Evolutionary conservation across 2,329 filamentous ascomycete genomes (phyloP), one percentile per base, ranked within the genome.

Genomic region (Diaporthe longicolla): DNA sequence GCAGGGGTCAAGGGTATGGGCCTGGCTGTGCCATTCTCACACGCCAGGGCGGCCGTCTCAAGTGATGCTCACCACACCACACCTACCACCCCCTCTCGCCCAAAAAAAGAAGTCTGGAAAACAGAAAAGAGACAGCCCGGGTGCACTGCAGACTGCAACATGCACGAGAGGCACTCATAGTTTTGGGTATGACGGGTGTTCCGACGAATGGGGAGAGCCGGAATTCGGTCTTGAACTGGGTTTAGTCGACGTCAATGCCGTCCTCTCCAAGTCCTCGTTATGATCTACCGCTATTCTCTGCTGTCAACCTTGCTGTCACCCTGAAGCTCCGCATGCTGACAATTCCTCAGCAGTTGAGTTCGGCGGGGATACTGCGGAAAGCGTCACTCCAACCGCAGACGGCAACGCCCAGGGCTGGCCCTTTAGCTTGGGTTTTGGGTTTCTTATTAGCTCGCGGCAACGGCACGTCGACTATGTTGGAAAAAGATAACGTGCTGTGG

Each of bases 1-100:
- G 63, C 63, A 66, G 63, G 63, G 63, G 63, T 52, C 45, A 37
- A 37, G 63, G 45, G 45, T 19, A 50, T 37, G 61, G 61, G 61
- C 45, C 61, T 66, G 61, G 61, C 19, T 52, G 29, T 29, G 40
- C 48, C 19, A 7, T 29, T 66, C 45, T 48, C 61, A 66, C 43
- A 66, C 63, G 43, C 63, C 63, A 66, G 45, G 63, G 63, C 63
- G 63, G 63, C 63, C 63, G 63, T 66, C 63, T 66, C 63, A 66
- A 66, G 63, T 66, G 63, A 52, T 66, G 63, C 63, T 66, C 63
- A 66, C 63, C 63, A 48, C 59, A 48, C 19, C 43, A 45, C 59
- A 48, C 59, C 2, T 48, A 15, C 59, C 43, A 3, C 29, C 61
- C 61, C 61, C 29, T 37, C 59, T 32, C 24, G 15, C 59, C 59